These are phyloP conservation scores for Sporisorium graminicola DNA, from an alignment of 1,284 basidiomycete species.

Conservation along the genomic window DNA sequence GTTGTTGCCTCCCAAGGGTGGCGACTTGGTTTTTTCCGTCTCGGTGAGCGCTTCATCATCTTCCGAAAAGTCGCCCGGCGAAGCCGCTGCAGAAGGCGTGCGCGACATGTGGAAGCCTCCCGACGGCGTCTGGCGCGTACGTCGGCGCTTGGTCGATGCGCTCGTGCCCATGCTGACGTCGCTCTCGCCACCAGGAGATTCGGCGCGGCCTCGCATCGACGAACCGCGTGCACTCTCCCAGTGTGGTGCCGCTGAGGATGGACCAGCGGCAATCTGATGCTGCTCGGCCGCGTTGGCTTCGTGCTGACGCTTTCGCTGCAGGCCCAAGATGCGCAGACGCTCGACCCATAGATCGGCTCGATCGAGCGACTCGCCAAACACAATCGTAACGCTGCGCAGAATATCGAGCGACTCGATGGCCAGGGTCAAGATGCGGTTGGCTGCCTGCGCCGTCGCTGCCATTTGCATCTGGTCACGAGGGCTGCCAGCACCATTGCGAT, in stretches of 20 bases:
- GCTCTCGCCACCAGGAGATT: slow-evolving; percentile 43
- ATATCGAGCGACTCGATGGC: slow-evolving; percentile 92
- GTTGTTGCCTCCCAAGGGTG: slow-evolving; percentile 9
- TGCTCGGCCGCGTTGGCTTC: slow-evolving; percentile 37
- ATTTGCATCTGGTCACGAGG: slow-evolving; percentile 51
- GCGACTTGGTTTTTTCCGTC: slow-evolving; percentile 37
- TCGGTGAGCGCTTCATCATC: slow-evolving; percentile 48
- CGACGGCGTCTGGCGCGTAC: slow-evolving; percentile 26
- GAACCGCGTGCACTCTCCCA: slow-evolving; percentile 51
- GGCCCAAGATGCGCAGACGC: slow-evolving; percentile 58
- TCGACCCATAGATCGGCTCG: slow-evolving; percentile 83
- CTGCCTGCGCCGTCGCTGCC: slow-evolving; percentile 73
- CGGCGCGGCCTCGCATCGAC: slow-evolving; percentile 39
- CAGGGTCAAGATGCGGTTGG: slow-evolving; percentile 83
- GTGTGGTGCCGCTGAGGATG: slow-evolving; percentile 22
- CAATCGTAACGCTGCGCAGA: slow-evolving; percentile 85
- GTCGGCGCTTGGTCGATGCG: slow-evolving; percentile 49
- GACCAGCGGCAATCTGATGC: slow-evolving; percentile 32
- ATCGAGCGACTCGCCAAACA: slow-evolving; percentile 88
- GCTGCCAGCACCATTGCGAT: slow-evolving; percentile 29
- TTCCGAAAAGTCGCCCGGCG: slow-evolving; percentile 26
- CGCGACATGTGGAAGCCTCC: slow-evolving; percentile 47
- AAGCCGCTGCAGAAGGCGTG: slow-evolving; percentile 29
- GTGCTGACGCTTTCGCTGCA: slow-evolving; percentile 61
- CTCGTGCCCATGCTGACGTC: slow-evolving; percentile 55